Percentiles rank a stretch among this genome's conserved stretches.
These are phyloP conservation scores for Larix kaempferi DNA, from an alignment of 75 land plant species.

Conservation along the genomic window DNA sequence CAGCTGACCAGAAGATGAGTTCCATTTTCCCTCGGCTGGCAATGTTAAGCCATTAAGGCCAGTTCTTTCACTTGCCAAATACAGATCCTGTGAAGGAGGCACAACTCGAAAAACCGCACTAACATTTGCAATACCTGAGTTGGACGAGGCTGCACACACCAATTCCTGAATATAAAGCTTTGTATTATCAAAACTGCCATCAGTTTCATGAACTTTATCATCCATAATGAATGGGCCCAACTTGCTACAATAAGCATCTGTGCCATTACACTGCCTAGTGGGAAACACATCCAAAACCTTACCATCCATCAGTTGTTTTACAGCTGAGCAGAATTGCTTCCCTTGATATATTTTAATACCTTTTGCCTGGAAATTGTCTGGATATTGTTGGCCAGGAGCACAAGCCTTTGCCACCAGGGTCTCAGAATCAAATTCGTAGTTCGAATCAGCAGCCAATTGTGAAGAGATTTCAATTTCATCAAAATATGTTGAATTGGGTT, in stretches of 20 bases:
- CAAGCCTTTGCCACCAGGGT: constrained; percentile 41
- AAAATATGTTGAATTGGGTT: constrained; percentile 31
- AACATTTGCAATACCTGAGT: constrained; percentile 19
- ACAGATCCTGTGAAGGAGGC: constrained; percentile 18
- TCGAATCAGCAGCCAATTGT: constrained; percentile 26
- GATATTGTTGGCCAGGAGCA: constrained; percentile 25
- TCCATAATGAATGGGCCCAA: constrained; percentile 52
- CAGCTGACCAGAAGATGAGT: constrained; percentile 46
- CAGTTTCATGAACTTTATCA: constrained; percentile 19
- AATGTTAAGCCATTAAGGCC: constrained; percentile 43
- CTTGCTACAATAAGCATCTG: constrained; percentile 43
- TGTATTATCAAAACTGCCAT: constrained; percentile 32
- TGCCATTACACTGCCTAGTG: constrained; percentile 41
- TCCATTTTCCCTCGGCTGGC: constrained; percentile 59
- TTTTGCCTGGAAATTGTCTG: not conserved
- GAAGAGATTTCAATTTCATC: constrained; percentile 42
- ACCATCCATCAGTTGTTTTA: constrained; percentile 20
- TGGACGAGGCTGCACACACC: constrained; percentile 8
- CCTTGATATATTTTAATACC: constrained; percentile 40
- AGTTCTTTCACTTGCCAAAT: constrained; percentile 26
- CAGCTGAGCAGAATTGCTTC: not conserved
- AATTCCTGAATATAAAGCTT: constrained; percentile 47
- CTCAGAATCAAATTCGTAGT: constrained; percentile 38
- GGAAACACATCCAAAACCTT: constrained; percentile 35
- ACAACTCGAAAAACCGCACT: constrained; percentile 53